Evolutionary conservation across 345 rosid species (phyloP), one percentile per base, ranked within the genome.

Genomic region (Hibiscus mutabilis): DNA sequence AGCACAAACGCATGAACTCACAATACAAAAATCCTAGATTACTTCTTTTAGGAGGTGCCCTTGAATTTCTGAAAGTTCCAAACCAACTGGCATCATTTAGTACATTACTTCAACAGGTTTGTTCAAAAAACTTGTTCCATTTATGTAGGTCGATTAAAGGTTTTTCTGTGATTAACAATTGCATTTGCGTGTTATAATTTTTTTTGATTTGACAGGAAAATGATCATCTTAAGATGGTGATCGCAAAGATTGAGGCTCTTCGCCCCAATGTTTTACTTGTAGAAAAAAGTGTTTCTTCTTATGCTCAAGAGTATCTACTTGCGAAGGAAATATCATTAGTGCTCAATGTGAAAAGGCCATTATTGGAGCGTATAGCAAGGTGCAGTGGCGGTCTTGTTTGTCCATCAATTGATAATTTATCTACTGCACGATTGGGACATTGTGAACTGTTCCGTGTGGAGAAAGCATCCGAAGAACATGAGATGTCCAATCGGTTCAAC

Each of bases 1-100:
- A 88, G 82, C 99, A 96, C 81, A 96, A 96, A 81, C 97, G 99
- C 77, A 96, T 96, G 99, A 96, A 81, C 37, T 80, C 99, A 15
- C 98, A 91, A 67, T 89, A 89, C 91, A 92, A 86, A 84, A 89
- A 86, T 70, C 97, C 99, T 60, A 83, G 89, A 78, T 69, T 96
- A 73, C 86, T 96, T 79, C 87, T 96, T 76, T 77, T 96, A 80
- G 96, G 91, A 35, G 99, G 98, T 66, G 89, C 99, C 27, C 93
- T 96, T 0, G 99, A 92, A 79, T 91, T 84, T 83, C 99, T 85
- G 72, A 91, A 83, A 85, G 86, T 76, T 66, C 85, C 82, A 56
- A 93, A 90, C 75, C 94, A 88, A 79, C 80, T 95, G 86, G 94
- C 98, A 8, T 96, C 97, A 69, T 91, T 96, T 71, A 86, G 78